Conservation (phyloP, 768 basidiomycete species). For the Pisolithus orientalis region DNA sequence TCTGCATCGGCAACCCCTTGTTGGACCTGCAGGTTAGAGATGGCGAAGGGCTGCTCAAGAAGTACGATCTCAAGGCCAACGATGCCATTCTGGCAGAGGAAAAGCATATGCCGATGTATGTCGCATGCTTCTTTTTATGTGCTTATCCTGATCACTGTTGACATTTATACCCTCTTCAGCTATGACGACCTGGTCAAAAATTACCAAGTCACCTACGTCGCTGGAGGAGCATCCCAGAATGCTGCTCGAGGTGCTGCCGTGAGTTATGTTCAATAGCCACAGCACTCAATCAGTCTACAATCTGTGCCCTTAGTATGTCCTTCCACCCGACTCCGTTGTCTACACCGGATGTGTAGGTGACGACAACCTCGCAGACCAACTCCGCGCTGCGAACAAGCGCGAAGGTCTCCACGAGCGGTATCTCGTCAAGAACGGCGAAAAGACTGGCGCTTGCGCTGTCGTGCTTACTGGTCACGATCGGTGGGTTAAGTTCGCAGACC, state of each 20-base stretch:
- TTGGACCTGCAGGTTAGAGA: slow-evolving; percentile 92
- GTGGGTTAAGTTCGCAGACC: slow-evolving; percentile 33
- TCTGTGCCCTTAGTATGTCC: slow-evolving; percentile 60
- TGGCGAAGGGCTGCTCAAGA: slow-evolving; percentile 78
- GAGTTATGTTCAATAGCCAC: slow-evolving; percentile 28
- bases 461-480: slow-evolving; percentile 90
- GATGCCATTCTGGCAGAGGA: slow-evolving; percentile 93
- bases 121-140: neutral
- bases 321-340: slow-evolving; percentile 83
- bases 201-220: slow-evolving; percentile 80
- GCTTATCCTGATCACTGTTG: neutral
- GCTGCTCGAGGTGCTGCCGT: slow-evolving; percentile 95
- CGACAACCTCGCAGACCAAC: slow-evolving; percentile 85
- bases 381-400: slow-evolving; percentile 83
- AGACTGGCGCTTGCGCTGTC: slow-evolving; percentile 96
- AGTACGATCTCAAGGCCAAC: slow-evolving; percentile 89
- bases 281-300: slow-evolving; percentile 4
- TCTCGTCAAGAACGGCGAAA: slow-evolving; percentile 77
- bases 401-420: slow-evolving; percentile 89
- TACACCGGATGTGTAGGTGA: slow-evolving; percentile 93
- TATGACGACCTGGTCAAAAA: slow-evolving; percentile 84
- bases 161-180: slow-evolving; percentile 34
- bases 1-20: slow-evolving; percentile 93
- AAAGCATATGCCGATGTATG: slow-evolving; percentile 83
- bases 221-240: slow-evolving; percentile 96